Evolutionary conservation across 192 early-diverging fungal species (phyloP).

Genomic region (Entomortierella chlamydospora): DNA sequence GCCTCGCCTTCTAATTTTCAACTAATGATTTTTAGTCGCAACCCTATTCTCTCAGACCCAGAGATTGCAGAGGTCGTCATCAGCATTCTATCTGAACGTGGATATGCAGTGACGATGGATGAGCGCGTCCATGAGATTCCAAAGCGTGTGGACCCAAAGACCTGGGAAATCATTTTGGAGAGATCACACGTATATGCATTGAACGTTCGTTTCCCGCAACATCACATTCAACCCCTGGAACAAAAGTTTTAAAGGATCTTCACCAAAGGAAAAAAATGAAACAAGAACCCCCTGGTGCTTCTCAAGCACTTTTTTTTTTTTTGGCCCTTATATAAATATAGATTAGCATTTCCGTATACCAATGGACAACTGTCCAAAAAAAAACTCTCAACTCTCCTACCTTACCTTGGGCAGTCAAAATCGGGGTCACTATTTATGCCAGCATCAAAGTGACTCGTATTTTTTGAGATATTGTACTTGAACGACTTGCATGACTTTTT

Average conservation of each 20-base stretch:
- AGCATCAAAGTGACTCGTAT: no score
- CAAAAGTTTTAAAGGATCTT: conserved; percentile 61
- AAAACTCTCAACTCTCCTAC: no score
- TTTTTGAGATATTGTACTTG: no score
- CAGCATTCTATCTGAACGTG: conserved; percentile 68
- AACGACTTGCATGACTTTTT: neutral
- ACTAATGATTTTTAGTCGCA: conserved; percentile 41
- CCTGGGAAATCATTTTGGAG: conserved; percentile 63
- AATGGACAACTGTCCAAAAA: no score
- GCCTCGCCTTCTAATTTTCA: no score
- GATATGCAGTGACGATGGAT: conserved; percentile 68
- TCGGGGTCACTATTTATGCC: no score
- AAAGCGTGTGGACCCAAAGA: conserved; percentile 58
- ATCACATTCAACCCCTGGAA: conserved; percentile 68
- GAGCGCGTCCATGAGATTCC: conserved; percentile 61
- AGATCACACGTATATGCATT: conserved; percentile 59
- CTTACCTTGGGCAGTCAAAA: no score
- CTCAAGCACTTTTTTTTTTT: neutral
- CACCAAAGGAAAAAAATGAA: no score
- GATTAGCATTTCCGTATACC: no score
- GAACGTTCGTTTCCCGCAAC: conserved; percentile 68
- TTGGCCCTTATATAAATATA: no score
- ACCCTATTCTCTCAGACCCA: conserved; percentile 54
- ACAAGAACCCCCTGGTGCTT: no score
- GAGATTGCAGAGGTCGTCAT: conserved; percentile 66